Base-by-base conservation (phyloP, 75 land plant species). In the Cunninghamia lanceolata region DNA sequence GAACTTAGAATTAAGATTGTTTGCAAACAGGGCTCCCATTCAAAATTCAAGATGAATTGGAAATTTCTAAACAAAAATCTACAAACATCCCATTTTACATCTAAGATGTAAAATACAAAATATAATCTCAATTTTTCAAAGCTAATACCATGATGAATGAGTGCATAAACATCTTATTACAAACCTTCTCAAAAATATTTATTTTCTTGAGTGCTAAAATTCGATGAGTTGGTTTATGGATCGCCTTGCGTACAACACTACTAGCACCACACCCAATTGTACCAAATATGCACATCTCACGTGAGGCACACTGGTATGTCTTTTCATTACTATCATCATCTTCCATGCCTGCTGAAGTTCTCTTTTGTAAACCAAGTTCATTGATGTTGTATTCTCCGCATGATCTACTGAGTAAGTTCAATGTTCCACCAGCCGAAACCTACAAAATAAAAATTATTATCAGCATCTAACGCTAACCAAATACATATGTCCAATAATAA, bases 231-330 rank as follows among this genome's bases (percentile, higher is more conserved):
- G 99, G 99, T 82, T 94, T 93, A 85, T 98, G 97, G 40, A 98
- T 94, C 68, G 99, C 99, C 91, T 96, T 94, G 77, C 94, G 96
- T 28, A 96, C 99, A 56, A 98, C 95, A 84, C 97, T 96, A 86
- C 99, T 98, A 14, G 99, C 99, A 68, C 99, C 99, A 89, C 94
- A 93, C 35, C 99, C 99, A 86, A 98, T 98, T 40, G 97, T 89
- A 83, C 98, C 99, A 92, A 96, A 98, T 32, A 96, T 89, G 83
- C 95, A 94, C 99, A 98, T 98, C 86, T 98, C 99, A 88, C 89
- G 90, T 11, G 99, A 98, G 30, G 99, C 95, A 91, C 95, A 96
- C 52, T 92, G 90, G 70, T 96, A 98, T 34, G 96, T 94, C 87
- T 85, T 92, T 77, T 94, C 96, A 68, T 86, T 85, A 1, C 54